phyloP scores from a whole-genome alignment of 2,329 filamentous ascomycete genomes.

The Sarocladium strictum region DNA sequence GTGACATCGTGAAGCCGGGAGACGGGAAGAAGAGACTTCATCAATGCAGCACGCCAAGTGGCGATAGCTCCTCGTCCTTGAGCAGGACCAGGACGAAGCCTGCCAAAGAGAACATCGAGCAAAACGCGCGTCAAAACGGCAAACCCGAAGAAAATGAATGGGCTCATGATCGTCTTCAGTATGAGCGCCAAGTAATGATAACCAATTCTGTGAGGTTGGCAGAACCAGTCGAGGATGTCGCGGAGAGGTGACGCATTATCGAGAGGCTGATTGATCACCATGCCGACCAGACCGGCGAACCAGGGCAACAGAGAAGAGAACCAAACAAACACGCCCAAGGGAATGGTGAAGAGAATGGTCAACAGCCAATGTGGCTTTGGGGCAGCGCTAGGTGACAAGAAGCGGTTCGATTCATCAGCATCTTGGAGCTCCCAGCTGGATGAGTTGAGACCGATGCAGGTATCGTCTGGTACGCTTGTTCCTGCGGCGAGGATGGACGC shows the following conservation, averaged over 20 bases:
- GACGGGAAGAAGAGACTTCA: slow-evolving; percentile 37
- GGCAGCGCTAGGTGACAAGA: slow-evolving; percentile 30
- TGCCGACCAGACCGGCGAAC: slow-evolving; percentile 36
- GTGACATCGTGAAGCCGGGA: slow-evolving; percentile 41
- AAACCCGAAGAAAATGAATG: slow-evolving; percentile 38
- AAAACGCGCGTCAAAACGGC: slow-evolving; percentile 33
- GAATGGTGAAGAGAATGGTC: slow-evolving; percentile 33
- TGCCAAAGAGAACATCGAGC: slow-evolving; percentile 34
- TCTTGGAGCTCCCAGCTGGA: slow-evolving; percentile 50
- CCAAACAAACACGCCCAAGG: slow-evolving; percentile 32
- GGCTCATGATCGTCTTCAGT: slow-evolving; percentile 32
- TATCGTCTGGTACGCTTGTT: slow-evolving; percentile 37
- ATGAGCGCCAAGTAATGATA: slow-evolving; percentile 44
- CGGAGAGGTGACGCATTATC: slow-evolving; percentile 28
- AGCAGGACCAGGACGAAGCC: slow-evolving; percentile 25
- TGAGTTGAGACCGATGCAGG: slow-evolving; percentile 50
- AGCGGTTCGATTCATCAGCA: slow-evolving; percentile 39
- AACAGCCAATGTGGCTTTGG: slow-evolving; percentile 40
- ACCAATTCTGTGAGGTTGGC: slow-evolving; percentile 36
- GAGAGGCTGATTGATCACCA: slow-evolving; percentile 33
- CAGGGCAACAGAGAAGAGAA: slow-evolving; percentile 39
- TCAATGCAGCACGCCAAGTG: slow-evolving; percentile 37
- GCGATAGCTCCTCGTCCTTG: slow-evolving; percentile 27
- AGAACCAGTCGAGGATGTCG: slow-evolving; percentile 43
- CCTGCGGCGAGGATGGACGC: slow-evolving; percentile 46